A percentile compares a stretch with the other conserved stretches of the same genome.
Conservation (phyloP, 2,329 filamentous ascomycete genomes). For the Colletotrichum chrysophilum region DNA sequence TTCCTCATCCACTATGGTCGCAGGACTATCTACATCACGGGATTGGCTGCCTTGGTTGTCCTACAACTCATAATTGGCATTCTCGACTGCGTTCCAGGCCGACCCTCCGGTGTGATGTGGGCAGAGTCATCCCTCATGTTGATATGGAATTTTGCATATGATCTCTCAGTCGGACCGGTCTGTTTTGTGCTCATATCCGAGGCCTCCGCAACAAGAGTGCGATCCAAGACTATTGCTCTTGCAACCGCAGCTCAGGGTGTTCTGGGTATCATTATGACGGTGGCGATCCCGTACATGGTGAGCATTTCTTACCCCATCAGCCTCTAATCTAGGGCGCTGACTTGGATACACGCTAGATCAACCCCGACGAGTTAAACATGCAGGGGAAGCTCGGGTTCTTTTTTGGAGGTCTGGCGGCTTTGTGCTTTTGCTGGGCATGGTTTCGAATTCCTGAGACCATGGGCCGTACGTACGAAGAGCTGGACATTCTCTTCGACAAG, state of each 20-base stretch:
- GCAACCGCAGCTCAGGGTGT: constrained; percentile 47
- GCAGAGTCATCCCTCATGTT: constrained; percentile 56
- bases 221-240: constrained; percentile 49
- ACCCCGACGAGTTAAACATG: constrained; percentile 34
- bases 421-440: constrained; percentile 28
- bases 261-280: constrained; percentile 36
- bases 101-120: constrained; percentile 44
- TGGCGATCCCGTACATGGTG: constrained; percentile 31
- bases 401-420: constrained; percentile 22
- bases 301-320: background rate
- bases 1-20: constrained; percentile 46
- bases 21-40: constrained; percentile 45
- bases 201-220: constrained; percentile 47
- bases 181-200: constrained; percentile 59
- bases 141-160: constrained; percentile 40
- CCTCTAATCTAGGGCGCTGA: background rate
- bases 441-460: constrained; percentile 30
- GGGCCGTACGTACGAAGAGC: constrained; percentile 28
- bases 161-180: constrained; percentile 39
- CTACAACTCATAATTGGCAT: constrained; percentile 49
- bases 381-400: constrained; percentile 37
- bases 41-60: constrained; percentile 40
- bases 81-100: constrained; percentile 48
- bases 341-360: constrained; percentile 19
- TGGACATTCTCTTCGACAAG: constrained; percentile 36